Conservation (phyloP, 2,329 filamentous ascomycete genomes). For the Hymenoscyphus fructigenus region DNA sequence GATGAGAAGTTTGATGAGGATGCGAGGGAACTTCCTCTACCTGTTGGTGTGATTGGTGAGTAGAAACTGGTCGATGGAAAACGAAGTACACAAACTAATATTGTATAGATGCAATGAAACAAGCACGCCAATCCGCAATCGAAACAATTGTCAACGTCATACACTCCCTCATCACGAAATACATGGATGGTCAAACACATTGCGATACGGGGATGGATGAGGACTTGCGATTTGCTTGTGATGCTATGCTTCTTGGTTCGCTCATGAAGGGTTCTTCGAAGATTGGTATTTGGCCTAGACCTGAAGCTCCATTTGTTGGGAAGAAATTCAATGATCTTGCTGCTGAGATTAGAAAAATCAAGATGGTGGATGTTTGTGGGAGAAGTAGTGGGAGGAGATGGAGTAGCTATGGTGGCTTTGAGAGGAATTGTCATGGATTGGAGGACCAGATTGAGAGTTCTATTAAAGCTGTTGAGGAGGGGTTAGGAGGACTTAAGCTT, state of each 20-base stretch:
- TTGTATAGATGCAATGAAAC: slow-evolving; percentile 23
- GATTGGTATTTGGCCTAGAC: slow-evolving; percentile 32
- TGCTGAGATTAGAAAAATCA: slow-evolving; percentile 23
- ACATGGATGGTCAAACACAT: slow-evolving; percentile 20
- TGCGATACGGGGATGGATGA: slow-evolving; percentile 23
- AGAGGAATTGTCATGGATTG: slow-evolving; percentile 23
- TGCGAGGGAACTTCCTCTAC: slow-evolving; percentile 15
- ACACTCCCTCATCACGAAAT: slow-evolving; percentile 23
- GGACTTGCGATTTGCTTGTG: slow-evolving; percentile 24
- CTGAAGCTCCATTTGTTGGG: slow-evolving; percentile 23
- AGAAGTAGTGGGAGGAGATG: slow-evolving; percentile 23
- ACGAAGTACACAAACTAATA: slow-evolving; percentile 4
- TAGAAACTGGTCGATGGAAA: background rate
- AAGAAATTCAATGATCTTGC: slow-evolving; percentile 25
- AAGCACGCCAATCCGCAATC: slow-evolving; percentile 20
- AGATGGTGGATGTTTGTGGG: slow-evolving; percentile 26
- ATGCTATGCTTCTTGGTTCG: slow-evolving; percentile 30
- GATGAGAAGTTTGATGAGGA: slow-evolving; percentile 24
- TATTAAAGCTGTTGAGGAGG: slow-evolving; percentile 22
- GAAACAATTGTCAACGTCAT: slow-evolving; percentile 21
- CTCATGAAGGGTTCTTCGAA: slow-evolving; percentile 26
- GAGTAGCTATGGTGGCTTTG: slow-evolving; percentile 18
- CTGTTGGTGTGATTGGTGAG: slow-evolving; percentile 10
- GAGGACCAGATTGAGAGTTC: slow-evolving; percentile 23
- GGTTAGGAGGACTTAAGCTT: slow-evolving; percentile 21